Evolutionary conservation across 176 grass and related monocot genomes (phyloP).

Genomic region (Eragrostis curvula): DNA sequence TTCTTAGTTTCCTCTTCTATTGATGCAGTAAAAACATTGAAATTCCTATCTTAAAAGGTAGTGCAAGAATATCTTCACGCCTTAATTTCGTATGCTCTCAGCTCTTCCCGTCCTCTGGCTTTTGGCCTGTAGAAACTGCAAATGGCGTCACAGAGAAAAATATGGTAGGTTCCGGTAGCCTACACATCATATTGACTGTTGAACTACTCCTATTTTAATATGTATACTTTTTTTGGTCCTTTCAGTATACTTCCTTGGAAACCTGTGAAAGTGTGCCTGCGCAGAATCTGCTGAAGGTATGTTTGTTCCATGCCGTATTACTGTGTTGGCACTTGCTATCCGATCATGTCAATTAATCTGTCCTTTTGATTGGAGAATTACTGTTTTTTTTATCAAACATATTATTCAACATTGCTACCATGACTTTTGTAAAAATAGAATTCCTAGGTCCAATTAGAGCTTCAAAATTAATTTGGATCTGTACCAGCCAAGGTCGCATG

Average conservation of each 20-base stretch:
- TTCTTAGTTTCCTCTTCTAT: conserved; percentile 8
- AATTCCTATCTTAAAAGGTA: conserved; percentile 90
- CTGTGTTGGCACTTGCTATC: conserved; percentile 19
- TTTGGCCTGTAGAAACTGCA: conserved; percentile 62
- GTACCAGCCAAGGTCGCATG: not conserved
- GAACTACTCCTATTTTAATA: conserved; percentile 30
- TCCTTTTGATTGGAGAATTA: not conserved
- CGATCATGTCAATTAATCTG: conserved; percentile 13
- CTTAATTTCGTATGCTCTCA: conserved; percentile 91
- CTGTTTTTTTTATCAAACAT: conserved; percentile 14
- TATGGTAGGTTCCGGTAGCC: conserved; percentile 36
- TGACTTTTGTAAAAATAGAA: not conserved
- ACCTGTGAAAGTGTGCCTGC: conserved; percentile 62
- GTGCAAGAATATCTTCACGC: conserved; percentile 85
- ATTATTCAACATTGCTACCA: not conserved
- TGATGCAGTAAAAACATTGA: conserved; percentile 85
- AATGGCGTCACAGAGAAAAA: conserved; percentile 46
- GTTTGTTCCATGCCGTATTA: conserved; percentile 18
- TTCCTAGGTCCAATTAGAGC: not conserved
- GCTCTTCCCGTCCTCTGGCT: conserved; percentile 83
- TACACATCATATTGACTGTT: conserved; percentile 16
- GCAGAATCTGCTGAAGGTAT: conserved; percentile 91
- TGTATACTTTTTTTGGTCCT: conserved; percentile 30
- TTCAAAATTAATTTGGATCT: conserved; percentile 7
- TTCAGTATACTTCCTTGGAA: conserved; percentile 56